Base-by-base conservation (phyloP, 352 stramenopile genomes). In the Thraustochytrium sp. region DNA sequence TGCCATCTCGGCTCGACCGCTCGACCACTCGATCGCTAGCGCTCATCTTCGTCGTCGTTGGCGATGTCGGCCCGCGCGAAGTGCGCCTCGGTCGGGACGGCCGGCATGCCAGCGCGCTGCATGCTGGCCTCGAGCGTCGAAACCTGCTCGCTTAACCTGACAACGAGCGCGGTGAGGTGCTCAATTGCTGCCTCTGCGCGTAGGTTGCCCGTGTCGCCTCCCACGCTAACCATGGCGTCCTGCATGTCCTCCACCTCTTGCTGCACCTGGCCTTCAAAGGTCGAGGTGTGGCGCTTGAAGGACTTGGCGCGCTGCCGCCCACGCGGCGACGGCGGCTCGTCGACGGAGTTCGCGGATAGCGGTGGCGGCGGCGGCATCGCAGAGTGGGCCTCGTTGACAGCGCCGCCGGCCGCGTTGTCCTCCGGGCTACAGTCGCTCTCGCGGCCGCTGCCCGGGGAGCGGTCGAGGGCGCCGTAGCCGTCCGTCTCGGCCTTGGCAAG, bases 241-340 rank as follows among this genome's bases (percentile, higher is more conserved):
- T 72, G n/a, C 59, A 72, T 72, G 9, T 72, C 59, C 18, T 72
- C 59, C 8, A 72, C 59, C 23, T 72, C 59, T 18, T 72, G 59
- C 59, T 72, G 59, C 13, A 72, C n/a, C 38, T 72, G 59, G 59
- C 59, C 59, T 40, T 72, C 59, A 4, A 40, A 44, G n/a, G 59
- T 72, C 38, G 59, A 49, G 34, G 59, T 72, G n/a, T 72, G 59
- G 23, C 59, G 59, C 59, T 72, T 72, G 38, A 72, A 72, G 11
- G 59, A 72, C 38, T 72, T 72, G 38, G 34, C 59, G 8, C 59
- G 59, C 11, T 29, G 59, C 23, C 59, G 59, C 31, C 5, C 21
- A 5, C 5, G n/a, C 31, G 8, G 8, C 23, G n/a, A 31, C 21
- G 31, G 8, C 31, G 54, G 8, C n/a, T 18, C 13, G n/a, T 44